Evolutionary conservation across 2,329 filamentous ascomycete species (phyloP).

Genomic region (Hymenoscyphus fructigenus): DNA sequence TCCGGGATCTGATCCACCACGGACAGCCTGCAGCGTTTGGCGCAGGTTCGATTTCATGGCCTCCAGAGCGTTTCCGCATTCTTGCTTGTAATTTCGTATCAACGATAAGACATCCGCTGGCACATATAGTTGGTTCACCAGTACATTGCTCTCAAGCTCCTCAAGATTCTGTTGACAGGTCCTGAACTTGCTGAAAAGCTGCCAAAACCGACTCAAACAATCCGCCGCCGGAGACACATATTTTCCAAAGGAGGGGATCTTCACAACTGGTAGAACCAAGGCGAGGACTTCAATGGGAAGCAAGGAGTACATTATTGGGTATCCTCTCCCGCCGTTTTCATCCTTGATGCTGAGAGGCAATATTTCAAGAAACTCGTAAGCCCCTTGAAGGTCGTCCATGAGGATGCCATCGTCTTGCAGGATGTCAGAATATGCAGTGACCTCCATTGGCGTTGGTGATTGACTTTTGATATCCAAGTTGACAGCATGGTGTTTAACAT

Average conservation of each 20-base stretch:
- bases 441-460: constrained; percentile 7
- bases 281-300: constrained; percentile 29
- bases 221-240: neutral
- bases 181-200: neutral
- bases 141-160: neutral
- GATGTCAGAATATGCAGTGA: constrained; percentile 27
- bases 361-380: constrained; percentile 25
- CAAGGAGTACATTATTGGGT: constrained; percentile 30
- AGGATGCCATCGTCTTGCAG: constrained; percentile 19
- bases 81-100: neutral
- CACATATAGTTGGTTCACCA: neutral
- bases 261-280: constrained; percentile 14
- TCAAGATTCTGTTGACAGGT: neutral
- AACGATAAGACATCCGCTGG: neutral
- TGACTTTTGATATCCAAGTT: neutral
- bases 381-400: constrained; percentile 23
- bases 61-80: neutral
- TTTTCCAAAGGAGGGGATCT: neutral
- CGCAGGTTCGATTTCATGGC: neutral
- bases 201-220: constrained; percentile 16
- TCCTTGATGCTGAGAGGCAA: constrained; percentile 24
- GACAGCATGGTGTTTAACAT: neutral
- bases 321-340: constrained; percentile 29
- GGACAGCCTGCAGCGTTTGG: constrained; percentile 17
- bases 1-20: constrained; percentile 18